A percentile compares a stretch with the other conserved stretches of the same genome.
These are phyloP conservation scores for Yarrowia osloensis DNA, from an alignment of 805 yeast genomes.

Conservation along the genomic window DNA sequence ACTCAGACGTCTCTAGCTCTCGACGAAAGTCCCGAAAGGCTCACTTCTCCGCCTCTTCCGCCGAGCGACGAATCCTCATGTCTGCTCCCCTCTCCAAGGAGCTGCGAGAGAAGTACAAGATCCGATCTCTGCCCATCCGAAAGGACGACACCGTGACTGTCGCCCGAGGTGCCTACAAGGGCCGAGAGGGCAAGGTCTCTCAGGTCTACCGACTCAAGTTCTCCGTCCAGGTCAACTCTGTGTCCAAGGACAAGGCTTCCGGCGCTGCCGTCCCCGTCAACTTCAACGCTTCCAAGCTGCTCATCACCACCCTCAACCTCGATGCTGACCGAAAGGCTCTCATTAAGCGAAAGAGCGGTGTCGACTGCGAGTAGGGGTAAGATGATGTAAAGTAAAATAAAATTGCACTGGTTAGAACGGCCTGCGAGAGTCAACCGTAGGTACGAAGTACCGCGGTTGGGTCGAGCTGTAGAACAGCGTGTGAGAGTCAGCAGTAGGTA, in stretches of 20 bases:
- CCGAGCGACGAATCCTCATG: constrained; percentile 89
- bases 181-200: constrained; percentile 97
- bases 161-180: constrained; percentile 99
- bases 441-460: too few relatives aligned
- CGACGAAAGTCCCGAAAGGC: constrained; percentile 99
- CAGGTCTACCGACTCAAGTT: constrained; percentile 99
- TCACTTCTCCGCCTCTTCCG: constrained; percentile 97
- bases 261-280: constrained; percentile 97
- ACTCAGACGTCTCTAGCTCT: constrained; percentile 93
- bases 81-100: constrained; percentile 99
- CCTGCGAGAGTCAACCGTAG: too few relatives aligned
- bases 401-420: constrained; percentile 25
- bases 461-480: too few relatives aligned
- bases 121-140: constrained; percentile 96
- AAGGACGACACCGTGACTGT: constrained; percentile 93
- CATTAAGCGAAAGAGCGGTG: constrained; percentile 96
- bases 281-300: constrained; percentile 98
- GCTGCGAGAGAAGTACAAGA: constrained; percentile 95
- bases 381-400: constrained; percentile 30
- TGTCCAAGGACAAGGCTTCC: constrained; percentile 95
- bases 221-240: constrained; percentile 94
- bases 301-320: constrained; percentile 96
- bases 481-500: too few relatives aligned
- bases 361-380: constrained; percentile 69
- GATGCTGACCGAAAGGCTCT: constrained; percentile 99